These are phyloP conservation scores for Alternaria sp. DNA, from an alignment of 2,329 filamentous ascomycete species.

Conservation along the genomic window DNA sequence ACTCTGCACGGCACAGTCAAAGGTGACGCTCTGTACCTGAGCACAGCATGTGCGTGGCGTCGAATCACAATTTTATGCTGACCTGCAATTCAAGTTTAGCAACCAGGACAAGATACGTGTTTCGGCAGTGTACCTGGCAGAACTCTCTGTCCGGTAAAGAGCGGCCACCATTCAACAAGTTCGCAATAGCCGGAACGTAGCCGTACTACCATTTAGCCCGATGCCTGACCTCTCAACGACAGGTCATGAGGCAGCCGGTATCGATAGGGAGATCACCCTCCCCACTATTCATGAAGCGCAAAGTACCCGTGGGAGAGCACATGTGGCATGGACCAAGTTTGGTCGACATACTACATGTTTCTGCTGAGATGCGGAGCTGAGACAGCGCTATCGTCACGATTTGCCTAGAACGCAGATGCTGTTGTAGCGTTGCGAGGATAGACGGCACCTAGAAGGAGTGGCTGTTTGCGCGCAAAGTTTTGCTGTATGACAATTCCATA, in stretches of 20 bases:
- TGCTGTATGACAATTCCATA: background rate
- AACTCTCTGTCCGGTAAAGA: background rate
- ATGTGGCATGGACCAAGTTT: slow-evolving; percentile 12
- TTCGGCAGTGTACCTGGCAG: slow-evolving; percentile 7
- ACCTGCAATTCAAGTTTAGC: slow-evolving; percentile 5
- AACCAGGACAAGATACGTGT: background rate
- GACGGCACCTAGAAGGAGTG: background rate
- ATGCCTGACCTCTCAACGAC: slow-evolving; percentile 4
- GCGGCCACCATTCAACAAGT: slow-evolving; percentile 7
- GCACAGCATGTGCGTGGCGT: background rate
- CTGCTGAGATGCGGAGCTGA: slow-evolving; percentile 1
- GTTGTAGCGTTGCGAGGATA: background rate
- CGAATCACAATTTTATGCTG: slow-evolving; percentile 5
- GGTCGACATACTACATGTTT: slow-evolving; percentile 4
- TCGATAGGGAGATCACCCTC: slow-evolving; percentile 7
- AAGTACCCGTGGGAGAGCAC: background rate
- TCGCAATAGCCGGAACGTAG: slow-evolving; percentile 7
- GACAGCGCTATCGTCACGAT: background rate
- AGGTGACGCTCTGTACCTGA: slow-evolving; percentile 1
- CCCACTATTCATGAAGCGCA: slow-evolving; percentile 13
- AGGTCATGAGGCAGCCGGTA: slow-evolving; percentile 1
- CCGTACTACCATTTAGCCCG: background rate
- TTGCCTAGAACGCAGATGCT: background rate
- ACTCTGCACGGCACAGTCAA: slow-evolving; percentile 6
- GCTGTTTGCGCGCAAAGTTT: background rate